Percentiles rank a stretch among this genome's conserved stretches.
These are phyloP conservation scores for Zymoseptoria crescenta DNA, from an alignment of 2,329 filamentous ascomycete species.

Conservation along the genomic window DNA sequence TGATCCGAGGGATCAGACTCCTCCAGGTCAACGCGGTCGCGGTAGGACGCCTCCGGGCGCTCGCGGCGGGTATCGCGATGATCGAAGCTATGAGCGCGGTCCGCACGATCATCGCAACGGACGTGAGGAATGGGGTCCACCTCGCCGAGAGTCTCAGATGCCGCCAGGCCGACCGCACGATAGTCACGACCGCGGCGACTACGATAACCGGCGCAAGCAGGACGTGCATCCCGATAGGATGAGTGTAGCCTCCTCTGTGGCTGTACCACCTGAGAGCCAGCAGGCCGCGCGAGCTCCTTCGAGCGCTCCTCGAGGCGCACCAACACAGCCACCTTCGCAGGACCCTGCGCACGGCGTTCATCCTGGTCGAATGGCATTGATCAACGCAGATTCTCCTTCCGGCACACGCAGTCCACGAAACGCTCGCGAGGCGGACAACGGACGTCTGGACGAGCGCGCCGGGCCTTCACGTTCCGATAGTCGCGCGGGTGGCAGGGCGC, in stretches of 20 bases:
- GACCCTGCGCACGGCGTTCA: conserved; percentile 27
- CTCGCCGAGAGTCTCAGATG: conserved; percentile 11
- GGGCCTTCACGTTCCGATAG: conserved; percentile 13
- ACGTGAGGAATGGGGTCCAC: conserved; percentile 13
- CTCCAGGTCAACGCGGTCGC: conserved; percentile 27
- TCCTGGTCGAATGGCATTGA: conserved; percentile 37
- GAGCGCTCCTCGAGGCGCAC: neutral
- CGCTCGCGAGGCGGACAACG: conserved; percentile 21
- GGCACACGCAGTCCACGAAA: conserved; percentile 4
- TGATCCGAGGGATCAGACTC: conserved; percentile 35
- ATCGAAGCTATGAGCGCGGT: conserved; percentile 10
- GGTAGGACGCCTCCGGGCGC: conserved; percentile 29
- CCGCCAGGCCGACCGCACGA: conserved; percentile 10
- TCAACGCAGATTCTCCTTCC: conserved; percentile 22
- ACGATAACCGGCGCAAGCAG: conserved; percentile 7
- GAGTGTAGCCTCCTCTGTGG: conserved; percentile 12
- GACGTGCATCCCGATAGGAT: conserved; percentile 14
- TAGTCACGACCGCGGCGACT: conserved; percentile 8
- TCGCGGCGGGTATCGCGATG: conserved; percentile 14
- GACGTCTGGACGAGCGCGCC: conserved; percentile 18
- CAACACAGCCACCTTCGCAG: conserved; percentile 5
- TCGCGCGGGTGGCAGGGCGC: conserved; percentile 28
- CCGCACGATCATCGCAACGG: conserved; percentile 7
- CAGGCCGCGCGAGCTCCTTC: conserved; percentile 4
- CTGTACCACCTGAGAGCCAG: conserved; percentile 9